Evolutionary conservation across 257 asterid species (phyloP), one percentile per base, ranked within the genome.

Genomic region (Lavandula angustifolia): DNA sequence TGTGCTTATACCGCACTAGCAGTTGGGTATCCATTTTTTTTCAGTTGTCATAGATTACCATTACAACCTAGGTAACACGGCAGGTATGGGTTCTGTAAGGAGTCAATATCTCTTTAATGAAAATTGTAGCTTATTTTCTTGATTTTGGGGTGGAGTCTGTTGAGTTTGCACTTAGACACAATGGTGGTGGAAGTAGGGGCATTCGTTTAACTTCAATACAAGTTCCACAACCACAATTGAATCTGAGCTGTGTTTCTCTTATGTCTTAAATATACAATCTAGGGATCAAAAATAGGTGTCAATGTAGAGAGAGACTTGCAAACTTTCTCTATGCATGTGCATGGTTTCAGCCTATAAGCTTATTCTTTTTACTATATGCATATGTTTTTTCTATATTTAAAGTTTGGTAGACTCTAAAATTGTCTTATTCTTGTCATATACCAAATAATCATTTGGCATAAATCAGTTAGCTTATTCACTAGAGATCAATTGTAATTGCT

Each of bases 151-250:
- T 47, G 49, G 47, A 59, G 54, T 60, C 16, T 65, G 43, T 33
- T 60, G 46, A 38, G 37, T 43, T 37, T 53, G 55, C 18, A 54
- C 64, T 63, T 43, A 27, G 32, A 44, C 47, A 42, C 46, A 57
- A 18, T 50, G 75, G 46, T 40, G 66, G 55, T 61, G 59, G 51
- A 50, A 63, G 46, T 63, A 12, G 52, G 72, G 50, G 35, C 38
- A 22, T 59, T 41, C 22, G 58, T 40, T 55, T 37, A 14, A 31
- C 66, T 56, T 63, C 58, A 11, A 55, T 11, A 38, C 17, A 62
- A 62, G 66, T 51, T 52, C 41, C 38, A 32, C 8, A 29, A 35
- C 61, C 38, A 67, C n/a, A n/a, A 66, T 43, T 53, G 67, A 41
- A 42, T 46, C 44, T 56, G 54, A 40, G 57, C 41, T 35, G 27